Conservation (phyloP, 2,329 filamentous ascomycete genomes). For the Monosporascus sp. region DNA sequence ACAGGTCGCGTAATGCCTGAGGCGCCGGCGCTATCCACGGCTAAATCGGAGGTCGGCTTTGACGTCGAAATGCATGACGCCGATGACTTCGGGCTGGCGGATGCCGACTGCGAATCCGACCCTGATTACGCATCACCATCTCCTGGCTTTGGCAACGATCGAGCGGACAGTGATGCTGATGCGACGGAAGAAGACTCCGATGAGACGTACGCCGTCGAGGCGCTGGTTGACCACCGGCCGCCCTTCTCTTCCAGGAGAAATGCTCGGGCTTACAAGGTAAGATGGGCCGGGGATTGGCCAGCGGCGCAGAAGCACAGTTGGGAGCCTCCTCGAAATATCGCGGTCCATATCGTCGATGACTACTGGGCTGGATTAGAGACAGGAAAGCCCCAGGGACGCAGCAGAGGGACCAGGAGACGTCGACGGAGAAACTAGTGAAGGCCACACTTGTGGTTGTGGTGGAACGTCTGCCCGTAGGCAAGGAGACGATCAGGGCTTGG, state of each 20-base stretch:
- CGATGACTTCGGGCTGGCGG: no score
- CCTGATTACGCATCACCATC: no score
- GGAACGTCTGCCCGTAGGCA: no score
- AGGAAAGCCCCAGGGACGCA: not conserved
- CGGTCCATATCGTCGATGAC: not conserved
- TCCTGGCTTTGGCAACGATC: no score
- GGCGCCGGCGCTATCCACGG: no score
- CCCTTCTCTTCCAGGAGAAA: not conserved
- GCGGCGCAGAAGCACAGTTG: slow-evolving; percentile 5
- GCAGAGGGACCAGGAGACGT: not conserved
- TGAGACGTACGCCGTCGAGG: slow-evolving; percentile 2
- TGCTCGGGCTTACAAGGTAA: slow-evolving; percentile 3
- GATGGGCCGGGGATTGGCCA: slow-evolving; percentile 8
- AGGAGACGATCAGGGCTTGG: no score
- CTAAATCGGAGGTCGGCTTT: no score
- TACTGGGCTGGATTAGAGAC: slow-evolving; percentile 4
- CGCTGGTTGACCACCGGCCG: slow-evolving; percentile 5
- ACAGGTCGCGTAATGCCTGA: no score
- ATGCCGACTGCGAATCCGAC: no score
- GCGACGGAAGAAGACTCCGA: not conserved
- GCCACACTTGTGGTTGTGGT: no score
- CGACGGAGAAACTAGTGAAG: not conserved
- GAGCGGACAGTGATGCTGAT: no score
- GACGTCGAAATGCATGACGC: no score
- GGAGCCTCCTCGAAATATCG: not conserved